Conservation (phyloP, 148 eudicot genomes). For the Hydrangea macrophylla region DNA sequence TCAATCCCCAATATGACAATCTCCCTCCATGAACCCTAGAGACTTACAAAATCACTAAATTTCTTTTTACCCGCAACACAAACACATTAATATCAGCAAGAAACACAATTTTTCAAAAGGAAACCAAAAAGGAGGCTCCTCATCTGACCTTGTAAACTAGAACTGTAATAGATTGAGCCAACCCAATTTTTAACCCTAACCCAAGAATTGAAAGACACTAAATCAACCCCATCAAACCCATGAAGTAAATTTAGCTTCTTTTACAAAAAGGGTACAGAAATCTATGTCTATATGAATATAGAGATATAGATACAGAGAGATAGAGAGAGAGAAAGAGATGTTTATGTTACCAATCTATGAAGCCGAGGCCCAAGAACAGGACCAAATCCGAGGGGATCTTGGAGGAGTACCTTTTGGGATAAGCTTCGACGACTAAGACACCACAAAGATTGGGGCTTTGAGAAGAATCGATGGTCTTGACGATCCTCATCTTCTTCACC, state of each 20-base stretch:
- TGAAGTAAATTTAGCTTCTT: neutral
- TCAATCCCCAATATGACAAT: constrained; percentile 22
- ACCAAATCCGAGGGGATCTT: constrained; percentile 55
- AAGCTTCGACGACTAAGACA: constrained; percentile 45
- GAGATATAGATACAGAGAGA: neutral
- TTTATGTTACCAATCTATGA: constrained; percentile 53
- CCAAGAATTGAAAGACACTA: constrained; percentile 26
- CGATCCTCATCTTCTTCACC: constrained; percentile 25
- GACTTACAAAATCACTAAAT: constrained; percentile 9
- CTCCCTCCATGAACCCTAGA: constrained; percentile 21
- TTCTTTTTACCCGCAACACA: constrained; percentile 4
- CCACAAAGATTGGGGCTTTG: constrained; percentile 29
- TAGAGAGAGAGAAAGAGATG: neutral
- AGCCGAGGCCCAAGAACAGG: constrained; percentile 57
- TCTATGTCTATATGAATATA: neutral
- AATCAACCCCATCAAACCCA: constrained; percentile 23
- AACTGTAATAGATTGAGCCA: neutral
- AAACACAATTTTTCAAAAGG: neutral
- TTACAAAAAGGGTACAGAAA: neutral
- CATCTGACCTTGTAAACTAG: neutral
- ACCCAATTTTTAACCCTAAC: constrained; percentile 21
- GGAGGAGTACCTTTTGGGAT: constrained; percentile 56
- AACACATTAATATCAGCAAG: constrained; percentile 5
- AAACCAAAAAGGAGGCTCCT: neutral
- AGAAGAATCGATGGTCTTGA: constrained; percentile 30